These are phyloP conservation scores for Ruellia speciosa DNA, from an alignment of 305 asterid genomes.

Conservation along the genomic window DNA sequence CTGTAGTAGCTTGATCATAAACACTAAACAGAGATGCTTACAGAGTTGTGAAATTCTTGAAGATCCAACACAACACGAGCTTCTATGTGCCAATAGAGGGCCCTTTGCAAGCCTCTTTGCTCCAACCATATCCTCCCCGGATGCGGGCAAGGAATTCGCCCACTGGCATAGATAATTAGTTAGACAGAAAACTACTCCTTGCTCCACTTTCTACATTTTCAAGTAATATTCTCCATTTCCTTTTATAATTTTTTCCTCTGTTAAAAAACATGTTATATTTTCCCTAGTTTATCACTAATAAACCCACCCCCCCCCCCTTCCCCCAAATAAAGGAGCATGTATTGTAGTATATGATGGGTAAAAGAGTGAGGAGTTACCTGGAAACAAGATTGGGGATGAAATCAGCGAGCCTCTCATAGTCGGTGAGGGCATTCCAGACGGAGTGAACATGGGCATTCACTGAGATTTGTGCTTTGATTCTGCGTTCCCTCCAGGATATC, in stretches of 20 bases:
- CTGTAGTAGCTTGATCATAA: neutral
- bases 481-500: conserved; percentile 83
- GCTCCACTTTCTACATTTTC: no score
- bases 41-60: conserved; percentile 60
- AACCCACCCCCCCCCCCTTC: no score
- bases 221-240: no score
- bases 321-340: no score
- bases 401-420: conserved; percentile 90
- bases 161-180: conserved; percentile 31
- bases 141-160: conserved; percentile 82
- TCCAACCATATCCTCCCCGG: conserved; percentile 95
- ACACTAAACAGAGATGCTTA: conserved; percentile 28
- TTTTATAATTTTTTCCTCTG: no score
- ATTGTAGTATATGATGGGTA: no score
- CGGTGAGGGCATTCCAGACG: conserved; percentile 82
- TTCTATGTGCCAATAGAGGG: conserved; percentile 92
- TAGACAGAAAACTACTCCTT: no score
- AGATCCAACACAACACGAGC: conserved; percentile 94
- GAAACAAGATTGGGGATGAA: conserved; percentile 85
- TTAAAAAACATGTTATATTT: no score
- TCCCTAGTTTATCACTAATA: no score
- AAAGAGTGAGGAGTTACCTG: conserved; percentile 35
- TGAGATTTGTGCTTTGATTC: conserved; percentile 57
- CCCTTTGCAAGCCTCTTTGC: conserved; percentile 90
- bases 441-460: conserved; percentile 63